A percentile compares a stretch with the other conserved stretches of the same genome.
These are phyloP conservation scores for Neohortaea acidophila DNA, from an alignment of 495 filamentous ascomycete species.

Conservation along the genomic window DNA sequence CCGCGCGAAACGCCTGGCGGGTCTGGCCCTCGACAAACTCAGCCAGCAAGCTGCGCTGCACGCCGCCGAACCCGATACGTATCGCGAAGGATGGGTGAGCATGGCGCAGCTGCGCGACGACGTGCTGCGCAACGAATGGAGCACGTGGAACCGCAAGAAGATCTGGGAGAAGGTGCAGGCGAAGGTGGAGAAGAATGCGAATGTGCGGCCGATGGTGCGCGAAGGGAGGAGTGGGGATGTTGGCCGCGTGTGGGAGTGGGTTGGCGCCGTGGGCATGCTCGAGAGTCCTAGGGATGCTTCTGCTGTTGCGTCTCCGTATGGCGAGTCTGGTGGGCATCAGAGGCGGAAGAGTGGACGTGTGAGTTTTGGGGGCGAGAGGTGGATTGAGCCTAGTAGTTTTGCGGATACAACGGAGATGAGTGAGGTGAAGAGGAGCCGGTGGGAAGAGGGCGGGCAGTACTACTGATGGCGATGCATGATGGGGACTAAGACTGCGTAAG, in stretches of 20 bases:
- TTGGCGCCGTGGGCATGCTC: constrained; percentile 42
- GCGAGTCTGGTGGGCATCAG: constrained; percentile 2
- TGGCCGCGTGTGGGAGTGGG: constrained; percentile 89
- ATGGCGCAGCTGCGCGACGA: constrained; percentile 85
- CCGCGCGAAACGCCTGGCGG: constrained; percentile 63
- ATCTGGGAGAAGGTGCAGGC: constrained; percentile 68
- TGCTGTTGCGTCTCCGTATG: no score
- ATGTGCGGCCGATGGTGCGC: constrained; percentile 70
- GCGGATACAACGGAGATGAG: not conserved
- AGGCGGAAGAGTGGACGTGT: constrained; percentile 11
- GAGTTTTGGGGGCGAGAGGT: constrained; percentile 11
- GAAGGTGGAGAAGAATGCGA: constrained; percentile 85
- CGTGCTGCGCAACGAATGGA: constrained; percentile 69
- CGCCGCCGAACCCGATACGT: constrained; percentile 40
- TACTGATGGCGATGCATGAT: no score
- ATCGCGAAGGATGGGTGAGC: constrained; percentile 59
- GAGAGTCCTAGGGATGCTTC: no score
- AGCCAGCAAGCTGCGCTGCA: constrained; percentile 65
- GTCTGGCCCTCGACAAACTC: constrained; percentile 65
- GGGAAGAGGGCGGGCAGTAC: constrained; percentile 13
- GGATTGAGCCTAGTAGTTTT: constrained; percentile 6
- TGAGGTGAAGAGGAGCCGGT: constrained; percentile 7
- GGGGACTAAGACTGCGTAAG: no score
- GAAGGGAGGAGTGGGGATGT: constrained; percentile 77
- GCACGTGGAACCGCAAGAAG: constrained; percentile 50